phyloP scores from a whole-genome alignment of 2,329 filamentous ascomycete species.

The Nigrospora sphaerica region DNA sequence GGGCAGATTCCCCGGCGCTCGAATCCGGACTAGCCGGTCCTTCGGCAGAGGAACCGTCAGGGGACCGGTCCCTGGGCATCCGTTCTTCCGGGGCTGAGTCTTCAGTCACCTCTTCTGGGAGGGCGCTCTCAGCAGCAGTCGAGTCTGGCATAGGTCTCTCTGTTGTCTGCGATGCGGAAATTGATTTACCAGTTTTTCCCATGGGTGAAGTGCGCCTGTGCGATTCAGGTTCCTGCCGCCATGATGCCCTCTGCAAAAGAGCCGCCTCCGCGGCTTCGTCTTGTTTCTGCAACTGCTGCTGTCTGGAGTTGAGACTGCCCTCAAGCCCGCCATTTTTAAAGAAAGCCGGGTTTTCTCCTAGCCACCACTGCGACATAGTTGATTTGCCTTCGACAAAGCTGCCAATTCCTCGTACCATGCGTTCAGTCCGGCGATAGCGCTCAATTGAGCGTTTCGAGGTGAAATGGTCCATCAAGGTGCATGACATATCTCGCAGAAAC shows the following conservation, averaged over 20 bases:
- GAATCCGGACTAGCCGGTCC: too few species aligned
- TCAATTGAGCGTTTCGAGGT: slow-evolving; percentile 1
- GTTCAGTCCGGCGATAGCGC: slow-evolving; percentile 6
- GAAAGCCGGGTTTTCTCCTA: slow-evolving; percentile 3
- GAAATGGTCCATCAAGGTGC: slow-evolving; percentile 6
- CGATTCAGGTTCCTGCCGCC: neutral
- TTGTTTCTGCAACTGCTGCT: slow-evolving; percentile 5
- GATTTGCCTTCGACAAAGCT: slow-evolving; percentile 10
- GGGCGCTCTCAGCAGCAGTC: too few species aligned
- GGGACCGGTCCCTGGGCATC: too few species aligned
- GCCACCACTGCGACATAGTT: slow-evolving; percentile 9
- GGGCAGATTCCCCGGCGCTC: too few species aligned
- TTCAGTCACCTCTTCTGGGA: too few species aligned
- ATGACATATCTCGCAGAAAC: slow-evolving; percentile 8
- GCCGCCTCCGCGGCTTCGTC: neutral
- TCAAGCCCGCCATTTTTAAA: slow-evolving; percentile 10
- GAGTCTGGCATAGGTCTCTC: too few species aligned
- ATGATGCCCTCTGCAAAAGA: neutral
- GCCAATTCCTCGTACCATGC: slow-evolving; percentile 11
- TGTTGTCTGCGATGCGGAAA: too few species aligned
- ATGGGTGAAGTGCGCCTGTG: too few species aligned
- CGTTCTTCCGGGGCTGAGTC: too few species aligned
- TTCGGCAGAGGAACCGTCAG: too few species aligned
- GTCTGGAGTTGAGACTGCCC: slow-evolving; percentile 9
- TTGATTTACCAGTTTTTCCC: too few species aligned